Base-by-base conservation (phyloP, 179 eudicot species). In the Silene vulgaris region DNA sequence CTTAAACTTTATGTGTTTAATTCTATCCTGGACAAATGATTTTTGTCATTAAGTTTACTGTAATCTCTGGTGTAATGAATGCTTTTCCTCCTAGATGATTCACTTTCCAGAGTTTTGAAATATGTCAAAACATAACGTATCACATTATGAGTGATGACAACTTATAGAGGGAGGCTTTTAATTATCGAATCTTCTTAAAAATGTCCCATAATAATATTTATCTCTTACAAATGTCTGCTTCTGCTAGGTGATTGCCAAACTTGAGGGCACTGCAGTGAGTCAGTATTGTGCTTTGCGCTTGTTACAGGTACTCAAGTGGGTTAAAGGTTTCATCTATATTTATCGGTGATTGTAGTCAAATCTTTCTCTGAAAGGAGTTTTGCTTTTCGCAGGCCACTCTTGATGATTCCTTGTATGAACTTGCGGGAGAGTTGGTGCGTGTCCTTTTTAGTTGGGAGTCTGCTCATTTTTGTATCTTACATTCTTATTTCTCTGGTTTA, bases 401-500 rank as follows among this genome's bases (percentile, higher is more conserved):
- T 28, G 93, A 95, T 73, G 97, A 92, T 73, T 90, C 97, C 76
- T 82, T 95, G 32, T 95, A 95, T 81, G 99, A 95, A 81, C 95
- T 95, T 59, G 97, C 99, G 74, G 99, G 99, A 76, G 99, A 95
- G 88, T 88, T 95, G 95, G 99, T 95, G 88, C 50, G 78, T 60
- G 16, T 57, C 79, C 64, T 4, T 0, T 63, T 8, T 17, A n/a
- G 28, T 69, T 45, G n/a, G 35, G 63, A 23, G 13, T 28, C 48
- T 69, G 35, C 35, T 67, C 29, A 43, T 63, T 17, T 23, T 59
- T 48, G 29, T 20, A 61, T 71, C 30, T 71, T 23, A 29, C 52
- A 40, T 70, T 62, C 14, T 69, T 32, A 12, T 19, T 40, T 71
- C 13, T 43, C 30, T 69, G 72, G 61, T 23, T 48, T 50, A 71